A percentile compares a stretch with the other conserved stretches of the same genome.
phyloP scores from a whole-genome alignment of 2,329 filamentous ascomycete genomes.

The Apiospora kogelbergensis region DNA sequence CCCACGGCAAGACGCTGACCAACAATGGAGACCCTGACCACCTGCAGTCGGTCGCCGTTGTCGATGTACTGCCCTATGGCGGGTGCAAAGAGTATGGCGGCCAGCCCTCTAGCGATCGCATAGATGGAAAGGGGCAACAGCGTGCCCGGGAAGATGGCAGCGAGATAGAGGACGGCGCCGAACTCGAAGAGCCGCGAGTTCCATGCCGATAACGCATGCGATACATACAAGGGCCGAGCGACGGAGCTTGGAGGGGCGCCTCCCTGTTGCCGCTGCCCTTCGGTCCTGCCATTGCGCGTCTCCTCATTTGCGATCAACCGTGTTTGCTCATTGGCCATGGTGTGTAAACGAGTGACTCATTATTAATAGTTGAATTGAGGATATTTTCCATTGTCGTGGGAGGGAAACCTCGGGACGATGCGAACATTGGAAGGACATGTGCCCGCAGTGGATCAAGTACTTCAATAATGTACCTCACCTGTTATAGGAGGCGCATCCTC shows the following conservation, averaged over 20 bases:
- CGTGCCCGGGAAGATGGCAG: slow-evolving; percentile 55
- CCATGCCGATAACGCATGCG: slow-evolving; percentile 63
- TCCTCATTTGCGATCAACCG: background rate
- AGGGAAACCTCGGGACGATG: background rate
- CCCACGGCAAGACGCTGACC: slow-evolving; percentile 45
- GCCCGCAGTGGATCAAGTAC: background rate
- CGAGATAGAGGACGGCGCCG: slow-evolving; percentile 58
- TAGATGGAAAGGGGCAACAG: slow-evolving; percentile 69
- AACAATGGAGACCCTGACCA: slow-evolving; percentile 51
- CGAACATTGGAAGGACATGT: background rate
- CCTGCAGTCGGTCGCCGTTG: slow-evolving; percentile 45
- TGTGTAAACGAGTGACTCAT: background rate
- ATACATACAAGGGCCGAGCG: slow-evolving; percentile 48
- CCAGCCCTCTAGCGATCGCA: slow-evolving; percentile 58
- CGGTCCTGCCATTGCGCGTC: background rate
- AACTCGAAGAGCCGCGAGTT: slow-evolving; percentile 67
- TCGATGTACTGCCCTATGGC: slow-evolving; percentile 62
- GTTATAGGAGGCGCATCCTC: too few species aligned
- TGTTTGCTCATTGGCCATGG: background rate
- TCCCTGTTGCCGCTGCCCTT: background rate
- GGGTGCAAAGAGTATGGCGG: slow-evolving; percentile 59
- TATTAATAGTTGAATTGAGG: background rate
- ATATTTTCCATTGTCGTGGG: background rate
- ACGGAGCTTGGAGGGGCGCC: background rate
- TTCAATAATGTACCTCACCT: too few species aligned